phyloP scores from a whole-genome alignment of 148 eudicot species.

The Heliosperma pusillum region DNA sequence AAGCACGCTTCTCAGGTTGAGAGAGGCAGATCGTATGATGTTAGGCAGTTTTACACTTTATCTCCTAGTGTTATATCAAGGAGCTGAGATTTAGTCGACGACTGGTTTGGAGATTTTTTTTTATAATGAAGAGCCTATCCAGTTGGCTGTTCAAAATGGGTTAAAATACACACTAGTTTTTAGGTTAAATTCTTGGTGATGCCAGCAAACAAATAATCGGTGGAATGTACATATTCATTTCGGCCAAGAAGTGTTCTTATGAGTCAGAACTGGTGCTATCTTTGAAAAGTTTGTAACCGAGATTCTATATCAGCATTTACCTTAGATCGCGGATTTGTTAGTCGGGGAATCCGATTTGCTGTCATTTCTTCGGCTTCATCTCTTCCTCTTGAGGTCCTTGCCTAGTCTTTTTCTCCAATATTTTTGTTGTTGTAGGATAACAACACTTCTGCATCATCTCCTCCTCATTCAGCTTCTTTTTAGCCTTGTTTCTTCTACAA shows the following conservation, averaged over 20 bases:
- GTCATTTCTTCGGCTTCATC: not conserved
- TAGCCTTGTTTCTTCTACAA: not conserved
- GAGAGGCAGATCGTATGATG: not conserved
- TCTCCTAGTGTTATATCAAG: not conserved
- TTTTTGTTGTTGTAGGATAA: too few relatives aligned
- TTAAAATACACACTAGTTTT: not conserved
- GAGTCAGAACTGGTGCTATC: not conserved
- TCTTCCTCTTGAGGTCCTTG: not conserved
- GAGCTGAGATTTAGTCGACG: not conserved
- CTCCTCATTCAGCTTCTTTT: too few relatives aligned
- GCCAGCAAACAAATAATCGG: not conserved
- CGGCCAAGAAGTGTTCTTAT: not conserved
- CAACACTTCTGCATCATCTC: too few relatives aligned
- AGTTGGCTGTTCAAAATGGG: not conserved
- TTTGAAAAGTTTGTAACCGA: not conserved
- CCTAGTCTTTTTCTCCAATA: not conserved
- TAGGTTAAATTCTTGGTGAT: conserved; percentile 2
- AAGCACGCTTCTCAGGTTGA: not conserved
- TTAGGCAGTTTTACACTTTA: not conserved
- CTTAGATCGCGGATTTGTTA: conserved; percentile 2
- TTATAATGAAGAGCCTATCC: not conserved
- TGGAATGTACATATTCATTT: not conserved
- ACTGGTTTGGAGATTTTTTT: not conserved
- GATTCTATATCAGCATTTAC: not conserved
- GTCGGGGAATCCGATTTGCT: not conserved